These are phyloP conservation scores for Mucor lusitanicus DNA, from an alignment of 371 early-diverging fungal genomes.

Conservation along the genomic window DNA sequence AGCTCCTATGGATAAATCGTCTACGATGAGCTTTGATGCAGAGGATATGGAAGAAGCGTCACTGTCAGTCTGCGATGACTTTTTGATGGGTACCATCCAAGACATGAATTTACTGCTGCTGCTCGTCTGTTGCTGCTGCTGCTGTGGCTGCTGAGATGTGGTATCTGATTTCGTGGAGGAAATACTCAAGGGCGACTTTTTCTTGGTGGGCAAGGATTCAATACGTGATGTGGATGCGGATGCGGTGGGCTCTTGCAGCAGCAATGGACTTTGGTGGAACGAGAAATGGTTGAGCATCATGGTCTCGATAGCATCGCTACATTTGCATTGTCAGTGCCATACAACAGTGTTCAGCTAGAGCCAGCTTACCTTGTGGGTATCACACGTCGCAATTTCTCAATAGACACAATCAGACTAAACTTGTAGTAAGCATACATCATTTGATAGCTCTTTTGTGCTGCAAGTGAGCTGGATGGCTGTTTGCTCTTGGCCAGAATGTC, in stretches of 20 bases:
- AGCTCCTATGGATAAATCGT: neutral
- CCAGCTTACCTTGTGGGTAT: constrained; percentile 57
- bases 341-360: too few relatives aligned
- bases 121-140: neutral
- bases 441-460: constrained; percentile 51
- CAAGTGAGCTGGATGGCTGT: constrained; percentile 23
- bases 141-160: constrained; percentile 2
- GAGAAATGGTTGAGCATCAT: constrained; percentile 54
- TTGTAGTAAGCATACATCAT: constrained; percentile 66
- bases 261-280: constrained; percentile 5
- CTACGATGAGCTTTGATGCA: neutral
- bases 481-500: constrained; percentile 9
- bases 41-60: constrained; percentile 6
- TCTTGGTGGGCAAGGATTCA: neutral
- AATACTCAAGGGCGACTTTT: neutral
- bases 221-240: constrained; percentile 9
- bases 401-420: constrained; percentile 55
- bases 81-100: constrained; percentile 27
- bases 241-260: constrained; percentile 7
- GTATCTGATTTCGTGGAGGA: constrained; percentile 14
- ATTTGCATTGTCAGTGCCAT: neutral
- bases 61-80: neutral
- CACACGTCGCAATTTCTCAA: constrained; percentile 55
- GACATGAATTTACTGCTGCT: constrained; percentile 22
- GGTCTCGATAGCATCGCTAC: constrained; percentile 58